Base-by-base conservation (phyloP, 2,329 filamentous ascomycete species). In the Pestalotiopsis fici region DNA sequence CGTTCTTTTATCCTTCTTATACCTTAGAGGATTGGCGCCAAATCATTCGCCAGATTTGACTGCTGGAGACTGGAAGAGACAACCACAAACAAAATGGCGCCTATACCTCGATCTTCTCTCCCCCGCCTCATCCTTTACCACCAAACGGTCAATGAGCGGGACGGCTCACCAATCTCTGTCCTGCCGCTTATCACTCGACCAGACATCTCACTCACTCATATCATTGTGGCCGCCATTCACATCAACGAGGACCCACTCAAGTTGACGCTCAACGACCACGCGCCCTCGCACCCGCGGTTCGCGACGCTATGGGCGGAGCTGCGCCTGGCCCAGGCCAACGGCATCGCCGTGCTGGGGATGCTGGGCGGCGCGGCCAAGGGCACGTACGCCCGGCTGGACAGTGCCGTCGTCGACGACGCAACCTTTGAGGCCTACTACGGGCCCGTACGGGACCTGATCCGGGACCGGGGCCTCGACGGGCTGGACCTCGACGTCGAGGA, bases 161-260 rank as follows among this genome's bases (percentile, higher is more conserved):
- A 78, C 18, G 79, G 79, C 60, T 74, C 74, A 2, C 75, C 74
- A 43, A 78, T 83, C 66, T 83, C 81, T 18, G 74, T 83, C 27
- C 75, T 83, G 12, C 81, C 82, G 0, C 75, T 84, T 28, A 72
- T 84, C 59, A 78, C 76, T 3, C 71, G 78, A 61, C 77, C 79
- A 4, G 74, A 71, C 65, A 79, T 82, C 69, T 69, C 71, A 37
- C 69, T 83, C n/a, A 94, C 93, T 0, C 93, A 95, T 79, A 81
- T 95, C 62, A 93, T 94, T 69, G 79, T 95, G 28, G 93, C 92
- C 0, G 93, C 93, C 1, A 90, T 96, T 67, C 93, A 95, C 77
- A 81, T 96, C 70, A 95, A 95, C 77, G 86, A 87, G 2, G 78
- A 82, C 63, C 90, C 92, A 0, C 83, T 85, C 23, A 85, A 87